phyloP scores from a whole-genome alignment of 1,139 yeast genomes.

The Diutina mesorugosa region DNA sequence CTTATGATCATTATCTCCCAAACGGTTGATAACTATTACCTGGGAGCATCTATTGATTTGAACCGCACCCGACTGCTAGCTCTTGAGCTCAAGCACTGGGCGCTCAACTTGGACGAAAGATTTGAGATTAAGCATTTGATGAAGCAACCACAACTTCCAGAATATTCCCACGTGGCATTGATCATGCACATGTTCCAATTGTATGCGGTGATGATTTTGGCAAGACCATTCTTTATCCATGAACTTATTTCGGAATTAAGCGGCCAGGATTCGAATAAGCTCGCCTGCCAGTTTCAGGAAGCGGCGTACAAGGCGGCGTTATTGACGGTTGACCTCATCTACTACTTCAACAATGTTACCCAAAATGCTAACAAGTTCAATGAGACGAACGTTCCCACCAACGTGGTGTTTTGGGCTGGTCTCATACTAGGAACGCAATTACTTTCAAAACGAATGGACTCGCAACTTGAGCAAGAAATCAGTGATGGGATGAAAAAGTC shows the following conservation, averaged over 20 bases:
- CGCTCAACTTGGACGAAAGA: slow-evolving; percentile 1
- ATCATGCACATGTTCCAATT: slow-evolving; percentile 3
- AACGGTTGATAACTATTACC: neutral
- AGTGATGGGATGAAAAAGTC: slow-evolving; percentile 7
- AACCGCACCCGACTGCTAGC: neutral
- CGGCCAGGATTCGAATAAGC: slow-evolving; percentile 15
- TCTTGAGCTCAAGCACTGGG: neutral
- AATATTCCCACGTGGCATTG: neutral
- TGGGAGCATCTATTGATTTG: neutral
- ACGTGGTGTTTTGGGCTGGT: neutral
- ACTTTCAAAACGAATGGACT: neutral
- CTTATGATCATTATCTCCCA: neutral
- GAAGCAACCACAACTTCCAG: neutral
- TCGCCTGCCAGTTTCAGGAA: slow-evolving; percentile 12
- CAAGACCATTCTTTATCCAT: slow-evolving; percentile 12
- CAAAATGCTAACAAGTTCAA: neutral
- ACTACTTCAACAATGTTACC: slow-evolving; percentile 4
- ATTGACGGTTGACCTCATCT: slow-evolving; percentile 8
- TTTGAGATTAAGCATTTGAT: neutral
- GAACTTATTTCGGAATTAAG: slow-evolving; percentile 14
- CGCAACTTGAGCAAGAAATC: slow-evolving; percentile 5
- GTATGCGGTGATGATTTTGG: slow-evolving; percentile 3
- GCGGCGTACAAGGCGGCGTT: slow-evolving; percentile 8
- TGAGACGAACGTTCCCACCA: neutral
- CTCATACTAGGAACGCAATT: neutral